phyloP scores from a whole-genome alignment of 495 filamentous ascomycete species.

The Evansstolkia leycettana region DNA sequence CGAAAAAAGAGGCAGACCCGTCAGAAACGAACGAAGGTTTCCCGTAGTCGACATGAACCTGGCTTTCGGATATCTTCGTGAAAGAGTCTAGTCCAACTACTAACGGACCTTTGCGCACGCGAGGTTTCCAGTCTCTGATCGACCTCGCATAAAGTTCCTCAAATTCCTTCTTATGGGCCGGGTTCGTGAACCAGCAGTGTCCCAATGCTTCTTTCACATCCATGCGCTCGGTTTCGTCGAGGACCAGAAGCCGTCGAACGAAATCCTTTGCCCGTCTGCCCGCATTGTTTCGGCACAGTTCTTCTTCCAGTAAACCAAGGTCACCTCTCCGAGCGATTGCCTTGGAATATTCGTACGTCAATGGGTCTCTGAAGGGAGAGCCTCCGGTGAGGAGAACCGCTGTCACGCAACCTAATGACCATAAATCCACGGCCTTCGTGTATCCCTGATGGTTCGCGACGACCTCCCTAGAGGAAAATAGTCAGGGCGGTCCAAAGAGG shows the following conservation, averaged over 20 bases:
- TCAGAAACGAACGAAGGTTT: background rate
- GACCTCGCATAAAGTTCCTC: slow-evolving; percentile 33
- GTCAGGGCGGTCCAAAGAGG: slow-evolving; percentile 7
- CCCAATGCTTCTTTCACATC: slow-evolving; percentile 39
- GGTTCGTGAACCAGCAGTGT: slow-evolving; percentile 49
- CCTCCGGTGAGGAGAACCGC: slow-evolving; percentile 38
- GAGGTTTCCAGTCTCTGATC: slow-evolving; percentile 37
- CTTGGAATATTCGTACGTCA: slow-evolving; percentile 6
- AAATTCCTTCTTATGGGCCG: slow-evolving; percentile 22
- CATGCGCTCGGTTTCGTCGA: slow-evolving; percentile 39
- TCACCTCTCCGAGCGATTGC: slow-evolving; percentile 12
- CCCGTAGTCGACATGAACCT: background rate
- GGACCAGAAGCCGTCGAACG: slow-evolving; percentile 37
- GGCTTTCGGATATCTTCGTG: no score
- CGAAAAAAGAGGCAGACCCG: no score
- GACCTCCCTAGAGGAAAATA: slow-evolving; percentile 33
- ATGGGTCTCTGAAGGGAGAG: slow-evolving; percentile 21
- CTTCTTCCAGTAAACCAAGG: slow-evolving; percentile 22
- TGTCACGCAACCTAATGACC: slow-evolving; percentile 46
- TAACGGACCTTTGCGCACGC: slow-evolving; percentile 1
- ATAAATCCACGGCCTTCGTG: slow-evolving; percentile 50
- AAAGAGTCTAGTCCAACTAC: slow-evolving; percentile 5
- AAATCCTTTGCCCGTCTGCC: slow-evolving; percentile 38
- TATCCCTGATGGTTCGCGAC: slow-evolving; percentile 31
- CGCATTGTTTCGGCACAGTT: slow-evolving; percentile 22